A percentile compares a stretch with the other conserved stretches of the same genome.
These are phyloP conservation scores for Fusarium sacchari DNA, from an alignment of 2,329 filamentous ascomycete genomes.

Conservation along the genomic window DNA sequence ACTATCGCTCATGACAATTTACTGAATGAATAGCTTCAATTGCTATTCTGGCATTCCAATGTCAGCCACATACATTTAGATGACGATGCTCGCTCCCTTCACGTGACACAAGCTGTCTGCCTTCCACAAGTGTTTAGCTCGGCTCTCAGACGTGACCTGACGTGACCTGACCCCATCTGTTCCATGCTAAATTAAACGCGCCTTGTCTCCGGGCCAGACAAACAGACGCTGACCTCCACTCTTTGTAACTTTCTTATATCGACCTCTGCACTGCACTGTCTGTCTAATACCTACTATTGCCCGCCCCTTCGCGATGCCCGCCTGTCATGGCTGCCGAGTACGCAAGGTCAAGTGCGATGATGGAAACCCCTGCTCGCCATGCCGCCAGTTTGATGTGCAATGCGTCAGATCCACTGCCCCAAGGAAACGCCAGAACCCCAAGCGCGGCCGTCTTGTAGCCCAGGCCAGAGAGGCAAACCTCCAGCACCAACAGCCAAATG, in stretches of 20 bases:
- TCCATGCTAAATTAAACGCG: conserved; percentile 21
- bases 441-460: conserved; percentile 33
- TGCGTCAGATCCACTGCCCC: conserved; percentile 34
- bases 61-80: background rate
- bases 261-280: background rate
- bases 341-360: conserved; percentile 43
- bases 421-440: conserved; percentile 37
- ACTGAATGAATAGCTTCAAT: background rate
- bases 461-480: conserved; percentile 32
- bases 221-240: conserved; percentile 18
- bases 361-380: conserved; percentile 36
- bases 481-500: conserved; percentile 26
- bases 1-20: background rate
- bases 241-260: conserved; percentile 7
- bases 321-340: conserved; percentile 40
- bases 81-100: background rate
- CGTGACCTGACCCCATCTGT: conserved; percentile 2
- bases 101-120: conserved; percentile 16
- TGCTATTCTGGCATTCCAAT: background rate
- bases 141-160: background rate
- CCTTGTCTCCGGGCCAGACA: conserved; percentile 15
- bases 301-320: conserved; percentile 19
- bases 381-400: conserved; percentile 33
- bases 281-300: background rate
- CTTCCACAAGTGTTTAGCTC: conserved; percentile 20